These are phyloP conservation scores for Monosporascus ibericus DNA, from an alignment of 2,329 filamentous ascomycete species.

Conservation along the genomic window DNA sequence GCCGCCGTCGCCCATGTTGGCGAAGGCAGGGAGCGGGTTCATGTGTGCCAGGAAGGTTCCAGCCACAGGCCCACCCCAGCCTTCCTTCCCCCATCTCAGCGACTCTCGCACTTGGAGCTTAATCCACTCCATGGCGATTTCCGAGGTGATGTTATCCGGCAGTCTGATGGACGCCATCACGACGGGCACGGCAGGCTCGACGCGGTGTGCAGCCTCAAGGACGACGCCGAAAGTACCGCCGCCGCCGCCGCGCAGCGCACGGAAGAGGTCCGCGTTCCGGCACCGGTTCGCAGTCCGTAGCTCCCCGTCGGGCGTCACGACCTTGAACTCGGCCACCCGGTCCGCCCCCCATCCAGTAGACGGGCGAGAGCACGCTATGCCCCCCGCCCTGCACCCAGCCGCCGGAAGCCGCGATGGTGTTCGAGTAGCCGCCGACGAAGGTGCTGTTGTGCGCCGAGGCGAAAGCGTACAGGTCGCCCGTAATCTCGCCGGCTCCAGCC, in stretches of 20 bases:
- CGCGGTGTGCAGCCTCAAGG: conserved; percentile 34
- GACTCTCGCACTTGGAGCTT: conserved; percentile 13
- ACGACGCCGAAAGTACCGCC: conserved; percentile 40
- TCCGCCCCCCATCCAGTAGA: conserved; percentile 22
- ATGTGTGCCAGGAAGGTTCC: conserved; percentile 16
- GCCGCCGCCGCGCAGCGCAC: conserved; percentile 42
- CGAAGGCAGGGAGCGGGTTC: conserved; percentile 12
- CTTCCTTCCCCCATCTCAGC: conserved; percentile 14
- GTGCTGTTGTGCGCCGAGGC: conserved; percentile 19
- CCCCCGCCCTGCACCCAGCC: conserved; percentile 24
- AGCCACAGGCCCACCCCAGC: conserved; percentile 17
- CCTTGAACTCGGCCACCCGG: conserved; percentile 22
- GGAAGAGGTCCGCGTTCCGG: conserved; percentile 39
- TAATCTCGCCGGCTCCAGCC: conserved; percentile 22
- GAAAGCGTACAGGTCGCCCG: conserved; percentile 19
- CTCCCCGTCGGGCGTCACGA: conserved; percentile 19
- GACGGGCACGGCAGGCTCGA: conserved; percentile 30
- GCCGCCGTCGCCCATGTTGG: conserved; percentile 11
- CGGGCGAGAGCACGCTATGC: conserved; percentile 21
- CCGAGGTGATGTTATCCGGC: conserved; percentile 17
- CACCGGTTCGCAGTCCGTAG: conserved; percentile 23
- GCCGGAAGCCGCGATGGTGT: conserved; percentile 17
- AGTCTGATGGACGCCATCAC: conserved; percentile 20
- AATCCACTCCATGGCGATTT: conserved; percentile 25
- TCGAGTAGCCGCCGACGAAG: conserved; percentile 18